A percentile compares a stretch with the other conserved stretches of the same genome.
Conservation (phyloP, 306 rosid species). For the Luffa aegyptiaca region DNA sequence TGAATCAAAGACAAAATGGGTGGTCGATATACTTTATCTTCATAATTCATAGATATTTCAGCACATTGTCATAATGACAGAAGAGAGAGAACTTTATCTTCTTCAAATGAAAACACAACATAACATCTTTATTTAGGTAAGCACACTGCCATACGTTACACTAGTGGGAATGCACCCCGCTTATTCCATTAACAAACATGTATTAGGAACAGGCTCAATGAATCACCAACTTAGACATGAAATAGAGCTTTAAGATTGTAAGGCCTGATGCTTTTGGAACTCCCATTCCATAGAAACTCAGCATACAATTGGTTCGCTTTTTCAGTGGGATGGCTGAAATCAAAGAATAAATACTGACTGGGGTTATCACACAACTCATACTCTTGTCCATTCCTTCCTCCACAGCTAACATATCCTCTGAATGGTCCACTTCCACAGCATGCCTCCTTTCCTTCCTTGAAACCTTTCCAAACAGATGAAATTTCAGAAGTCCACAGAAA, state of each 20-base stretch:
- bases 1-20: no score
- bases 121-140: background rate
- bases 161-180: background rate
- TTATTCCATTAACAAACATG: background rate
- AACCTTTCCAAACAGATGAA: constrained; percentile 9
- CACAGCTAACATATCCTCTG: constrained; percentile 19
- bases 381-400: constrained; percentile 12
- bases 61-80: background rate
- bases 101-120: background rate
- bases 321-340: constrained; percentile 24
- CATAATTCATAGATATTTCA: background rate
- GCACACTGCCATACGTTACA: background rate
- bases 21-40: no score
- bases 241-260: constrained; percentile 22
- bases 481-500: background rate
- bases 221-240: background rate
- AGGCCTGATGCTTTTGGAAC: constrained; percentile 10
- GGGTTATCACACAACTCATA: background rate
- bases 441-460: constrained; percentile 19
- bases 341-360: constrained; percentile 23
- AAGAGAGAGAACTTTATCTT: background rate
- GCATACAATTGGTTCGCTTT: constrained; percentile 18
- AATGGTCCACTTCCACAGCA: constrained; percentile 37
- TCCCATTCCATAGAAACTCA: constrained; percentile 23
- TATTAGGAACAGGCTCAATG: background rate